Base-by-base conservation (phyloP, 73 alveolate genomes). In the Urostyla sp. region DNA sequence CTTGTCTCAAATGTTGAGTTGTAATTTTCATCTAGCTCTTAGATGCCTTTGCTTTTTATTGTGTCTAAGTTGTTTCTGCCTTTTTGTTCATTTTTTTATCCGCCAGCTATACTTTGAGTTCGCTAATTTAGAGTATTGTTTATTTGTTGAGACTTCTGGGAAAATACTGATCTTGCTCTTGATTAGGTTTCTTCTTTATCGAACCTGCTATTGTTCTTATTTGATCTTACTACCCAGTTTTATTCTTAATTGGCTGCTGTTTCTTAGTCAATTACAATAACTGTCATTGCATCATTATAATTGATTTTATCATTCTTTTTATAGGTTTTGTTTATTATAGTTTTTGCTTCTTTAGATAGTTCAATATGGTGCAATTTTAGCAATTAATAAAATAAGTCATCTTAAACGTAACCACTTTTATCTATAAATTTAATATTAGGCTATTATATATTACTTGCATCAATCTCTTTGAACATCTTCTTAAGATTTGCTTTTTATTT, bases 381-480 rank as follows among this genome's bases (percentile, higher is more conserved):
- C 21, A 75, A 40, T 27, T 75, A 31, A 13, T 56, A 50, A 38
- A 75, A 75, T 13, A 75, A 46, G 20, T 53, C 78, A 15, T 75
- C 87, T 31, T 75, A 56, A 13, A 75, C 67, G 38, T 50, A 56
- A 54, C 87, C 87, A 55, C 51, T 56, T 67, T 56, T 55, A 24
- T 57, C 87, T 75, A 54, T 30, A 35, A 7, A 21, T 52, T 2
- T 51, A 13, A 45, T 53, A 20, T 4, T 30, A 15, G n/a, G 0
- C 20, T 48, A 1, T 21, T 18, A 34, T 20, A 30, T 50, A 2
- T 5, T 75, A 75, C 87, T 67, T 24, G 54, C 48, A 37, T 75
- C 87, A 59, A 75, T 75, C 21, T 69, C 49, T 32, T 69, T 69
- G 27, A 69, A 45, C 67, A 69, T 45, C 49, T 69, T 28, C 72